Conservation (phyloP, 2,329 filamentous ascomycete species). For the Aspergillus amoenus region DNA sequence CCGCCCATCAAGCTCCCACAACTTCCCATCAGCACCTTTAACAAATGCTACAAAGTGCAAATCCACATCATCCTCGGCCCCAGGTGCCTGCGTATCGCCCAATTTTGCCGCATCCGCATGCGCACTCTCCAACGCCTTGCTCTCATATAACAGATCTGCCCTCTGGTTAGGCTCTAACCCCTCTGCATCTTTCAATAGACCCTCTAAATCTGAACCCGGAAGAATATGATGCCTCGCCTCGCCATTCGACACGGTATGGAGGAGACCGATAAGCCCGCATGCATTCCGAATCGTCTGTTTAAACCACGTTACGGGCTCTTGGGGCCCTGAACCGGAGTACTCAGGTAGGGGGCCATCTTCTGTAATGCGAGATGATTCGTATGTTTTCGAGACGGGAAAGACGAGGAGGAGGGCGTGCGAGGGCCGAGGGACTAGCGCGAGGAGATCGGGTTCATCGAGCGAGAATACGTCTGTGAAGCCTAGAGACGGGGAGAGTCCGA, state of each 20-base stretch:
- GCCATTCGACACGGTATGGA: conserved; percentile 82
- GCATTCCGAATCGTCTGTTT: conserved; percentile 92
- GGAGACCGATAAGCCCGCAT: conserved; percentile 83
- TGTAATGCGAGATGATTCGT: conserved; percentile 71
- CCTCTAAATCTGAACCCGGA: conserved; percentile 45
- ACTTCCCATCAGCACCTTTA: conserved; percentile 66
- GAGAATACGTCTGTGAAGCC: conserved; percentile 89
- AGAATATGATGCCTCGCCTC: conserved; percentile 63
- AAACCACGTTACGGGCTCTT: conserved; percentile 87
- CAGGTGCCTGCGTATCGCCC: conserved; percentile 77
- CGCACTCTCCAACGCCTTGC: conserved; percentile 70
- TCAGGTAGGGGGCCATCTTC: conserved; percentile 67
- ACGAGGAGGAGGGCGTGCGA: conserved; percentile 87
- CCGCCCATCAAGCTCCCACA: conserved; percentile 80
- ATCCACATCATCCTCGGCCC: conserved; percentile 78
- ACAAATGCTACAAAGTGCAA: conserved; percentile 96
- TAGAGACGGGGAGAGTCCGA: conserved; percentile 77
- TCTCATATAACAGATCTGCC: conserved; percentile 74
- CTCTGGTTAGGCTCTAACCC: conserved; percentile 66
- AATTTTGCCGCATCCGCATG: conserved; percentile 73
- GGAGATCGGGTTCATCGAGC: conserved; percentile 78
- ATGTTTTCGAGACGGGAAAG: conserved; percentile 77
- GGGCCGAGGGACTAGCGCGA: conserved; percentile 84
- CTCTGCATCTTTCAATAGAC: conserved; percentile 68
- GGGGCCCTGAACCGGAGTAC: conserved; percentile 66